These are phyloP conservation scores for Musa beccarii DNA, from an alignment of 176 grass and related monocot genomes.

Conservation along the genomic window DNA sequence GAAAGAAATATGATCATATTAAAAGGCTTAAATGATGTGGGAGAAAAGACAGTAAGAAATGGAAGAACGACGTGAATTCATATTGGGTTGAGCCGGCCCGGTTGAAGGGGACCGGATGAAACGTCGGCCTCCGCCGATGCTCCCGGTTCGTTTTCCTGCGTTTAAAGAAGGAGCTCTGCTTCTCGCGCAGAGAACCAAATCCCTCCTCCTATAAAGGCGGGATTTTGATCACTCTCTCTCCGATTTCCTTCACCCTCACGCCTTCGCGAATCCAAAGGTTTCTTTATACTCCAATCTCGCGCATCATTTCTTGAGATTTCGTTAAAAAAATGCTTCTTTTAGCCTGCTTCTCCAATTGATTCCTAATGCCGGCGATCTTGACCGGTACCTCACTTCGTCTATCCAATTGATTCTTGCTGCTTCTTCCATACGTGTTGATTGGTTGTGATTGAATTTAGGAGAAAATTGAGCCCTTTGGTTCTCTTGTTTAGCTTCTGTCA, in stretches of 20 bases:
- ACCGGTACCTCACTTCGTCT: neutral
- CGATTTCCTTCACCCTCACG: conserved; percentile 1
- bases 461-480: neutral
- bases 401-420: neutral
- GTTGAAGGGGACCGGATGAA: too few relatives aligned
- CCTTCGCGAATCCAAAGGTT: conserved; percentile 3
- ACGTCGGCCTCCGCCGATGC: too few relatives aligned
- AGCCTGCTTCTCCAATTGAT: neutral
- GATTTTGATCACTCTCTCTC: neutral
- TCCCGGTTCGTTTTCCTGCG: too few relatives aligned
- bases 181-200: too few relatives aligned
- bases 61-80: too few relatives aligned
- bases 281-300: too few relatives aligned
- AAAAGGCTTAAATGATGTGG: too few relatives aligned
- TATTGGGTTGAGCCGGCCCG: too few relatives aligned
- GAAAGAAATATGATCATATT: too few relatives aligned
- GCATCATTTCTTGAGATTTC: neutral
- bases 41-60: too few relatives aligned
- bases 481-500: neutral
- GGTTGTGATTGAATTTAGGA: neutral
- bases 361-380: neutral
- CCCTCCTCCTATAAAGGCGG: neutral
- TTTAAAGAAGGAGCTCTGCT: too few relatives aligned
- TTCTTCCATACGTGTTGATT: neutral
- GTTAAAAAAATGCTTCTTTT: neutral